Base-by-base conservation (phyloP, 2,329 filamentous ascomycete genomes). In the Aspergillus fischeri region DNA sequence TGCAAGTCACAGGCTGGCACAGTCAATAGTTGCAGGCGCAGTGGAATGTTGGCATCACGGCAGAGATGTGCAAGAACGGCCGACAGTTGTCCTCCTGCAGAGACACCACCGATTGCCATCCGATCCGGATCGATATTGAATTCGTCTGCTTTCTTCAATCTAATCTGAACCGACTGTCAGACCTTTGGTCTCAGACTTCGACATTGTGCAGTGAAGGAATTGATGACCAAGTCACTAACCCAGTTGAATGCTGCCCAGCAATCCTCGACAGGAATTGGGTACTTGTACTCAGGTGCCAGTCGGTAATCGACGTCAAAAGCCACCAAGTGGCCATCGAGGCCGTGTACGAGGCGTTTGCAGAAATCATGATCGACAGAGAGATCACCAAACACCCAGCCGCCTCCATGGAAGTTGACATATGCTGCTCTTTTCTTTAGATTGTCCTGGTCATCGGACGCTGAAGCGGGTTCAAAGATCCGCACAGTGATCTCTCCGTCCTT, bases 241-340 rank as follows among this genome's bases (percentile, higher is more conserved):
- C 73, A 77, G 35, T 74, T 71, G 45, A 77, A 71, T 8, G 73
- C 75, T 1, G 64, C 49, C 72, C 73, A 77, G 58, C 73, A 73
- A 62, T 77, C 74, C 10, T 77, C 67, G 20, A 76, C 63, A 0
- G 72, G 67, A 35, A 71, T 69, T 0, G 75, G 75, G 58, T 70
- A 76, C 21, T 60, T 68, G 59, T 73, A 54, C 59, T 78, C 75
- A 6, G 74, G 75, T 1, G 75, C 71, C 41, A 77, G 65, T 29
- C 74, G 70, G 55, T 79, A 78, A 56, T 78, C 75, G 25, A 79
- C 73, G 59, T 78, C 77, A 60, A 79, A 76, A 1, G 66, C 75
- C 17, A 79, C 75, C 45, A 74, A 59, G 17, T 72, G 68, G n/a
- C 73, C 68, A 17, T 74, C 69, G 29, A 74, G 67, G 6, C 62